phyloP scores from a whole-genome alignment of 192 early-diverging fungal species.

The Gigaspora rosea region DNA sequence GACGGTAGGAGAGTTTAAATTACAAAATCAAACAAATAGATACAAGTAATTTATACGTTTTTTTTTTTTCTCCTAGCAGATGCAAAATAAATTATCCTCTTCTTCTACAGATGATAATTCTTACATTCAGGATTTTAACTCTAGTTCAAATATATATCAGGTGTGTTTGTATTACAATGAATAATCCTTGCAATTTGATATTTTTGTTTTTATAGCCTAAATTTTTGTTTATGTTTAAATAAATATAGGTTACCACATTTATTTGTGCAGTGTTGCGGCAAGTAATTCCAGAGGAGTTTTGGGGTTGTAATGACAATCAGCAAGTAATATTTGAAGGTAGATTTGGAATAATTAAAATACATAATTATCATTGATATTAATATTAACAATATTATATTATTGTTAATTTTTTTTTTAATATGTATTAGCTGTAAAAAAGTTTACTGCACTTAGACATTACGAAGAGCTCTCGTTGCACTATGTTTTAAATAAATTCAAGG shows the following conservation, averaged over 20 bases:
- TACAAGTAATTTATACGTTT: no score
- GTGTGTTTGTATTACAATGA: no score
- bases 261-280: background rate
- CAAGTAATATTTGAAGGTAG: background rate
- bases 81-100: no score
- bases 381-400: background rate
- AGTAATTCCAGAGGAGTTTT: background rate
- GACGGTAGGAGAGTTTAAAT: background rate
- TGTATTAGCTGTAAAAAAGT: background rate
- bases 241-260: slow-evolving; percentile 1
- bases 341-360: background rate
- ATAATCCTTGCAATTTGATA: background rate
- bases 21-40: no score
- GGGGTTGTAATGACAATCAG: background rate
- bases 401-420: background rate
- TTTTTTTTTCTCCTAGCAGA: no score
- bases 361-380: background rate
- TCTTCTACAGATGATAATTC: no score
- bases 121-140: no score
- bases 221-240: background rate
- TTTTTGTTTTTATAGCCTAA: background rate
- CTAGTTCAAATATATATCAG: no score
- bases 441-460: background rate
- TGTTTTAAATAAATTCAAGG: background rate
- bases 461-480: background rate